A percentile compares a stretch with the other conserved stretches of the same genome.
Conservation (phyloP, 176 grass and related monocot species). For the Melocanna baccifera region DNA sequence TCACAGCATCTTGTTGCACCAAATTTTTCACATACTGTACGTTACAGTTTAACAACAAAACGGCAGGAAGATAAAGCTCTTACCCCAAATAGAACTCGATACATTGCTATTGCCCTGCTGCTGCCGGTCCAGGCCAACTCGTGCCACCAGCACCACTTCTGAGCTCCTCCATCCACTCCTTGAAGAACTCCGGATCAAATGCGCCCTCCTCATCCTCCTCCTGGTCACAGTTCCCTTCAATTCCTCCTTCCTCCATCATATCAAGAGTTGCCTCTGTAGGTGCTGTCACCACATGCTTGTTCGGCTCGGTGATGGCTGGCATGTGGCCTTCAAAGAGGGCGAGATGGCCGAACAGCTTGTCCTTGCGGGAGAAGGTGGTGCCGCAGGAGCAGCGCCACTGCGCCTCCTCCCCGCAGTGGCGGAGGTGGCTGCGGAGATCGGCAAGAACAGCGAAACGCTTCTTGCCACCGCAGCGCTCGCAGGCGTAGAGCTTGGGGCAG, state of each 20-base stretch:
- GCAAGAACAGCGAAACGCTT: conserved; percentile 92
- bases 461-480: conserved; percentile 69
- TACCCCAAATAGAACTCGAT: conserved; percentile 15
- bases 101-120: conserved; percentile 12
- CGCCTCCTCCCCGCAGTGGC: conserved; percentile 76
- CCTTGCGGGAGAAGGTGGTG: conserved; percentile 96
- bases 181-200: conserved; percentile 70
- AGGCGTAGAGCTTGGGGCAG: conserved; percentile 90
- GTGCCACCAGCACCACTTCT: conserved; percentile 35
- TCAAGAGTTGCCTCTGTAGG: conserved; percentile 8
- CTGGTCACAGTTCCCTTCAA: conserved; percentile 18
- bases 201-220: conserved; percentile 31
- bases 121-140: conserved; percentile 32
- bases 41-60: not conserved
- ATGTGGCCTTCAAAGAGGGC: conserved; percentile 90
- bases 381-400: conserved; percentile 97
- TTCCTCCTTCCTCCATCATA: conserved; percentile 50
- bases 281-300: conserved; percentile 29
- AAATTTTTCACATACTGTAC: not conserved
- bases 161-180: conserved; percentile 79
- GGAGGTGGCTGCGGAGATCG: conserved; percentile 84
- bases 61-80: not conserved
- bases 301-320: conserved; percentile 41
- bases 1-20: not conserved
- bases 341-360: conserved; percentile 93